Base-by-base conservation (phyloP, 805 yeast species). In the Candida nanaspora region DNA sequence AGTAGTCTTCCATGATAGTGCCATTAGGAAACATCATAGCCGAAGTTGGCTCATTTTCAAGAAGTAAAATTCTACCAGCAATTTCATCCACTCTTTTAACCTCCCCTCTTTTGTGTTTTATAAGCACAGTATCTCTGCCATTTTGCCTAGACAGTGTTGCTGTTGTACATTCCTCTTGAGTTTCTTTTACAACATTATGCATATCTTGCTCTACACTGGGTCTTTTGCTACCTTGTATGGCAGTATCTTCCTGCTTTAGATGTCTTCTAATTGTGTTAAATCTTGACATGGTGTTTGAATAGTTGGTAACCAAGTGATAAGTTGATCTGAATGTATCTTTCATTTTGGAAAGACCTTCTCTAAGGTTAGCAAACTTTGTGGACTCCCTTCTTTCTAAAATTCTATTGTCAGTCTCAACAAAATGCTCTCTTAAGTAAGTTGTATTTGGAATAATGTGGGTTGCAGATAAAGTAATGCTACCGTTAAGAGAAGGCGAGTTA, bases 11-110 rank as follows among this genome's bases (percentile, higher is more conserved):
- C 3, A 48, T 53, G 19, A 39, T 33, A 6, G 28, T 39, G 5
- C 56, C 52, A 39, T 40, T 41, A 29, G 38, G 45, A 33, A 44
- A 32, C 10, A 46, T 41, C 29, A 44, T 47, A 6, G 42, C 46
- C 46, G 41, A 34, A 27, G 41, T 38, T n/a, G 51, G 47, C 38
- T 48, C 49, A 37, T 51, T 53, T 35, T 54, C 56, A 26, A 52
- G 42, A 27, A 48, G 44, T 18, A 52, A 38, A 18, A 52, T 43
- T 37, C 53, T 38, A 9, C 54, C 38, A 36, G 47, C 53, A 13
- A 50, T 36, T 8, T 29, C 30, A 34, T 43, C 41, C 9, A 34
- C 42, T 23, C 31, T 39, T 9, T 23, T 39, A 13, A 19, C 30
- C 35, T 37, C 38, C 15, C 31, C 41, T 28, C 15, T 26, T 39